These are phyloP conservation scores for Phaeophleospora eucalypticola DNA, from an alignment of 2,329 filamentous ascomycete species.

Conservation along the genomic window DNA sequence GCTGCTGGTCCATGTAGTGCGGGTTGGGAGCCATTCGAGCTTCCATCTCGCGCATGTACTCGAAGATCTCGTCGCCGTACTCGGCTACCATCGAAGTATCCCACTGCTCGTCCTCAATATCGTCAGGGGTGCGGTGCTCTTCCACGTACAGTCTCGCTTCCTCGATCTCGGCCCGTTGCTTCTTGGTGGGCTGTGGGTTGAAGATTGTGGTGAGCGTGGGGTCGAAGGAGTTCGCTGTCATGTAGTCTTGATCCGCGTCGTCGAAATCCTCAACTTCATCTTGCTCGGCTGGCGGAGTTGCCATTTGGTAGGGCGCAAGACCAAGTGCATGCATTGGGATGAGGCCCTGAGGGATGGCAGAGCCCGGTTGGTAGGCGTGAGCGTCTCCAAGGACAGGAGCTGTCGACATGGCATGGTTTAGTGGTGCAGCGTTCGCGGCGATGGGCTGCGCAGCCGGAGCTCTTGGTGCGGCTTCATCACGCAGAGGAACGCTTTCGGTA, in stretches of 20 bases:
- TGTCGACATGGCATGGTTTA: not conserved
- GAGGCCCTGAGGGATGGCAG: too few relatives aligned
- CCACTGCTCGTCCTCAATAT: constrained; percentile 83
- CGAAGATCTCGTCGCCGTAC: constrained; percentile 92
- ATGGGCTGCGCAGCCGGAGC: not conserved
- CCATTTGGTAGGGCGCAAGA: constrained; percentile 9
- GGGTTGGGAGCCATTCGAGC: constrained; percentile 80
- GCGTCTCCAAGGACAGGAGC: not conserved
- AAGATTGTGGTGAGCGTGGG: constrained; percentile 69
- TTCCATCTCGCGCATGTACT: constrained; percentile 86
- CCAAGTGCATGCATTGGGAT: too few relatives aligned
- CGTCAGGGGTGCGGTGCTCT: constrained; percentile 61
- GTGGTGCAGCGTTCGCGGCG: constrained; percentile 1
- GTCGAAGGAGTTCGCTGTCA: constrained; percentile 72
- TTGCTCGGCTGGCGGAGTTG: constrained; percentile 15
- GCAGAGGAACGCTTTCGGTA: constrained; percentile 27
- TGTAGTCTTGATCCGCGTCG: constrained; percentile 64
- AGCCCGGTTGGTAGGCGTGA: not conserved
- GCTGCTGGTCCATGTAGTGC: constrained; percentile 94
- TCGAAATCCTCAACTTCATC: constrained; percentile 62
- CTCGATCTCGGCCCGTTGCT: constrained; percentile 69
- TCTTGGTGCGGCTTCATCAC: constrained; percentile 21
- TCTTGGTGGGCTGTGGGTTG: constrained; percentile 57
- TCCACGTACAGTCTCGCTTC: constrained; percentile 64
- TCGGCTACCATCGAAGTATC: constrained; percentile 98